A percentile compares a stretch with the other conserved stretches of the same genome.
phyloP scores from a whole-genome alignment of 352 stramenopile species.

The Phytophthora parvispora region DNA sequence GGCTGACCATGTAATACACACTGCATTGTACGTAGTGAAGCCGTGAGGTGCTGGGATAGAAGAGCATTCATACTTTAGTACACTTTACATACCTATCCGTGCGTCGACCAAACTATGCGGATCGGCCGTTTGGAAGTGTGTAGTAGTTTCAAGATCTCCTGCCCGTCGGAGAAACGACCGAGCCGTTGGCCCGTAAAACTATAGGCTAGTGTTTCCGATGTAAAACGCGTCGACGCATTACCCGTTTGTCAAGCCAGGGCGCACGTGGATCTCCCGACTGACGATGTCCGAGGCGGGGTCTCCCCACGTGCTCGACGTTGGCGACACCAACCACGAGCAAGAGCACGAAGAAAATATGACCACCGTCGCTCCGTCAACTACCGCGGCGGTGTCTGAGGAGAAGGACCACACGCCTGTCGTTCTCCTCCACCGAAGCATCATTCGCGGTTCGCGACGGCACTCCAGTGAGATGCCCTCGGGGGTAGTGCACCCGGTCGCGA shows the following conservation, averaged over 20 bases:
- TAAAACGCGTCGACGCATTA: background rate
- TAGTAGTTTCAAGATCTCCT: too few relatives aligned
- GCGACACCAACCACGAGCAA: background rate
- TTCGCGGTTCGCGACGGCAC: constrained; percentile 10
- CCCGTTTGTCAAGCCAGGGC: background rate
- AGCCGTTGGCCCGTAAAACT: background rate
- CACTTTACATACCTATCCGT: too few relatives aligned
- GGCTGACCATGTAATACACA: too few relatives aligned
- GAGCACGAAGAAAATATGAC: background rate
- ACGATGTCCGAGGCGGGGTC: background rate
- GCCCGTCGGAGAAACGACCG: constrained; percentile 3
- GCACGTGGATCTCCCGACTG: background rate
- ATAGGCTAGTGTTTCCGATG: background rate
- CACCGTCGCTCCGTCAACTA: background rate
- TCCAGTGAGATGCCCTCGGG: constrained; percentile 2
- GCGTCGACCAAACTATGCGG: too few relatives aligned
- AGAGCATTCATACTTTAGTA: too few relatives aligned
- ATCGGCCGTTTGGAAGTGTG: too few relatives aligned
- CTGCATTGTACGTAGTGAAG: too few relatives aligned
- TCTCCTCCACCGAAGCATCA: background rate
- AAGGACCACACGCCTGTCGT: background rate
- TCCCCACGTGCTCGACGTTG: background rate
- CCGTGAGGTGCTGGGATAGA: too few relatives aligned
- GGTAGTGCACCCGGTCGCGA: constrained; percentile 10
- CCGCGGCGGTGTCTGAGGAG: background rate